These are phyloP conservation scores for Anaeramoeba flamelloides DNA, from an alignment of 78 protist species.

Conservation along the genomic window DNA sequence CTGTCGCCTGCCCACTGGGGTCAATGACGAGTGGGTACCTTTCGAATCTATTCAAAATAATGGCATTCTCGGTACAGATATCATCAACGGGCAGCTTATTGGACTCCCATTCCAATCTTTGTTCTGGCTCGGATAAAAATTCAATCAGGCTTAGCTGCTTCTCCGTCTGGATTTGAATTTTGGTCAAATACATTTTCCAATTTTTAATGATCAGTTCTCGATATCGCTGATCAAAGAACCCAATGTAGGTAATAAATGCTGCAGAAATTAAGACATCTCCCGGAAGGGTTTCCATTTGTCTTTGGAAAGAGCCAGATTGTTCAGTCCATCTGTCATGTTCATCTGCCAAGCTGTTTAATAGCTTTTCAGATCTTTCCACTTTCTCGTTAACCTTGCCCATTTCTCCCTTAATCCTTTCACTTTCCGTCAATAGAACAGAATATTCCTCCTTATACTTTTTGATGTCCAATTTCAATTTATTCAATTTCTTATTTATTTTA, in stretches of 20 bases:
- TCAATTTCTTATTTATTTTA: too few species aligned
- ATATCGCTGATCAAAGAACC: conserved; percentile 56
- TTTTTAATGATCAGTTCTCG: conserved; percentile 4
- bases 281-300: conserved; percentile 54
- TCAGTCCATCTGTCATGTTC: conserved; percentile 71
- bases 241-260: conserved; percentile 77
- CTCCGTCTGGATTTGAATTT: too few species aligned
- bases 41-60: conserved; percentile 34
- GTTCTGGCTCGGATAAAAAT: conserved; percentile 32
- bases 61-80: conserved; percentile 54
- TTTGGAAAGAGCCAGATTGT: conserved; percentile 25
- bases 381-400: conserved; percentile 40
- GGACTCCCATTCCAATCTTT: conserved; percentile 40
- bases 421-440: conserved; percentile 49
- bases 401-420: conserved; percentile 42
- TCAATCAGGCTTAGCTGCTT: conserved; percentile 23
- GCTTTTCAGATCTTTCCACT: conserved; percentile 48
- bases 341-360: conserved; percentile 43
- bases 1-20: conserved; percentile 72
- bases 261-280: conserved; percentile 70
- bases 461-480: too few species aligned
- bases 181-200: too few species aligned
- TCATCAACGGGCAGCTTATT: conserved; percentile 61
- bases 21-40: conserved; percentile 72
- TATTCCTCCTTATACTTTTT: conserved; percentile 22